phyloP scores from a whole-genome alignment of 495 filamentous ascomycete species.

The Penicillium salamii region DNA sequence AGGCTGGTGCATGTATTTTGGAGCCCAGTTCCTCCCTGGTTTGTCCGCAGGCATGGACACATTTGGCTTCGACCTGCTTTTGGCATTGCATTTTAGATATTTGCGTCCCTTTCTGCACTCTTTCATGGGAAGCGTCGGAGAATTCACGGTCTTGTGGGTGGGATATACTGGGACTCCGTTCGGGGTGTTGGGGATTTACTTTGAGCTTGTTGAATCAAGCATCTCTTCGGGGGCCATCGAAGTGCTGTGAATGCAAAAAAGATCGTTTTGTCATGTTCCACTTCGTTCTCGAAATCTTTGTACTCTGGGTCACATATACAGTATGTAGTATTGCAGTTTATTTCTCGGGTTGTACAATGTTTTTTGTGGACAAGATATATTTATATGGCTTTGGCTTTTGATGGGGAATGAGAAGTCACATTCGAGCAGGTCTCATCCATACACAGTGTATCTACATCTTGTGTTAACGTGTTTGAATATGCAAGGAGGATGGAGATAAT shows the following conservation, averaged over 20 bases:
- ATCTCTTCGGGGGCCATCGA: constrained; percentile 14
- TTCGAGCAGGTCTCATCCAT: no score
- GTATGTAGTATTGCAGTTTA: background rate
- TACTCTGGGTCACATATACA: background rate
- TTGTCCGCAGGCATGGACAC: constrained; percentile 7
- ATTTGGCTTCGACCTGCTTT: constrained; percentile 18
- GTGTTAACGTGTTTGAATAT: no score
- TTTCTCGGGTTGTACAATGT: background rate
- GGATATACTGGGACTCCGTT: constrained; percentile 46
- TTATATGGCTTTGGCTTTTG: background rate
- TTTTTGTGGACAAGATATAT: background rate
- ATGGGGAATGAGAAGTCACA: no score
- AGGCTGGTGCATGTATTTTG: constrained; percentile 29
- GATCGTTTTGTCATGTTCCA: constrained; percentile 40
- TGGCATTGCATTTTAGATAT: constrained; percentile 47
- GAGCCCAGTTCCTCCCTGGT: constrained; percentile 10
- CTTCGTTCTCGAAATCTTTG: constrained; percentile 4
- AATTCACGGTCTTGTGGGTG: constrained; percentile 46
- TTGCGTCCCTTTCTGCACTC: constrained; percentile 38
- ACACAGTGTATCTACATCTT: no score
- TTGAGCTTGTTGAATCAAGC: constrained; percentile 35
- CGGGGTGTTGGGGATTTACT: constrained; percentile 48
- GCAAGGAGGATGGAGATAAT: background rate
- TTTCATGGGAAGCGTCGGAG: constrained; percentile 47
- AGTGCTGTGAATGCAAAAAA: constrained; percentile 39